Percentiles rank a stretch among this genome's conserved stretches.
These are phyloP conservation scores for Secale cereale DNA, from an alignment of 176 grass and related monocot species.

Conservation along the genomic window DNA sequence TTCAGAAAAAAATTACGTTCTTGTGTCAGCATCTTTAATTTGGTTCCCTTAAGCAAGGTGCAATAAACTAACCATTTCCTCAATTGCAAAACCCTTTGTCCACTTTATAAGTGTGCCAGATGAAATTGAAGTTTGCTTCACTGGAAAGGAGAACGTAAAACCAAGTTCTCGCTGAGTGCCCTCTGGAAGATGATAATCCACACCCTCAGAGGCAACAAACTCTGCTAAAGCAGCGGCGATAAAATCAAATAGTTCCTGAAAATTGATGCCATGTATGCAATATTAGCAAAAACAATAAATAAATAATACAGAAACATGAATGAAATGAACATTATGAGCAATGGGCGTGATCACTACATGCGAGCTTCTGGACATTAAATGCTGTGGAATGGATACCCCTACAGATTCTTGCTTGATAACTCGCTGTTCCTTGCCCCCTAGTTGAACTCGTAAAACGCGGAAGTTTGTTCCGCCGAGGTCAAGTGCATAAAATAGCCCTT, in stretches of 20 bases:
- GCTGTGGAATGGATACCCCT: constrained; percentile 69
- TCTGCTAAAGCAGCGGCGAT: constrained; percentile 56
- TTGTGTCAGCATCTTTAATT: background rate
- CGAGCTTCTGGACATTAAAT: constrained; percentile 70
- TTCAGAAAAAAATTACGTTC: background rate
- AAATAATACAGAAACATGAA: background rate
- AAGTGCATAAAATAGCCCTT: constrained; percentile 79
- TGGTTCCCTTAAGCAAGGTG: background rate
- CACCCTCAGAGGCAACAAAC: constrained; percentile 68
- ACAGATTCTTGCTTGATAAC: constrained; percentile 62
- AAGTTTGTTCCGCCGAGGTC: constrained; percentile 94
- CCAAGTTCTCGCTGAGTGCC: constrained; percentile 67
- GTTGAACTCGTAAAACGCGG: constrained; percentile 62
- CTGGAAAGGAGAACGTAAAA: constrained; percentile 94
- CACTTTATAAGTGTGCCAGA: constrained; percentile 89
- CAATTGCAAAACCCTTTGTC: constrained; percentile 86
- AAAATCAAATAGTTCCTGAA: constrained; percentile 88
- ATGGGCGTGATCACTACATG: constrained; percentile 32
- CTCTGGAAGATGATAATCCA: constrained; percentile 51
- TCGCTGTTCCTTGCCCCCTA: constrained; percentile 58
- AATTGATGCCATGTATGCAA: background rate
- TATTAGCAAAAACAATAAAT: background rate
- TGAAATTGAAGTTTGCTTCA: constrained; percentile 70
- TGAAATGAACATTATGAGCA: background rate
- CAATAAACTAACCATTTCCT: constrained; percentile 43